Percentiles rank a stretch among this genome's conserved stretches.
Conservation (phyloP, 1,284 basidiomycete species). For the Ceraceosorus guamensis region DNA sequence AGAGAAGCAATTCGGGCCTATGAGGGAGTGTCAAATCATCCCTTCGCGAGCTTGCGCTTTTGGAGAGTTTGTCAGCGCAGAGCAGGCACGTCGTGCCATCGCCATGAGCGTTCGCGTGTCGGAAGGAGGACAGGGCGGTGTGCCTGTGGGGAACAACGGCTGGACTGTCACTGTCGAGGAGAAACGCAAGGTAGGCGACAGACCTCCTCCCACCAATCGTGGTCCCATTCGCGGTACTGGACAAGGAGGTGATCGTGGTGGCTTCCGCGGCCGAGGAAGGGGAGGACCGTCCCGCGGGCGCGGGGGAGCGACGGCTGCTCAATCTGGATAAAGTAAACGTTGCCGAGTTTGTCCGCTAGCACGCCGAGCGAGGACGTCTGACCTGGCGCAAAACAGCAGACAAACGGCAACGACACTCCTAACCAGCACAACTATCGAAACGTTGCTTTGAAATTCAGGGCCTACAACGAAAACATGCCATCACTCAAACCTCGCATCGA, state of each 20-base stretch:
- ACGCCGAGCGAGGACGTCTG: too few species aligned
- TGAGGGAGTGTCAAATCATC: conserved; percentile 83
- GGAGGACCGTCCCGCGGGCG: too few species aligned
- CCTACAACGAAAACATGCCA: too few species aligned
- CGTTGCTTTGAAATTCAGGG: too few species aligned
- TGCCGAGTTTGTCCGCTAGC: too few species aligned
- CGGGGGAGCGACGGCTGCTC: too few species aligned
- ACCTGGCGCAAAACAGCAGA: too few species aligned
- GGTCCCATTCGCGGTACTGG: conserved; percentile 47
- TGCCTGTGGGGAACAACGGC: conserved; percentile 60
- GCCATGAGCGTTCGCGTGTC: conserved; percentile 59
- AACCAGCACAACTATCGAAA: too few species aligned
- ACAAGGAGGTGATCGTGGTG: conserved; percentile 17
- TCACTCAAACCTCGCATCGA: too few species aligned
- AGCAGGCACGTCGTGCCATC: conserved; percentile 77
- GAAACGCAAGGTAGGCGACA: conserved; percentile 75
- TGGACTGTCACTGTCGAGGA: conserved; percentile 73
- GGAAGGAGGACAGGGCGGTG: conserved; percentile 80
- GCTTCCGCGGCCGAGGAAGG: conserved; percentile 6
- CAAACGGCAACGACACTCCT: too few species aligned
- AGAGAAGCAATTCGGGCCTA: conserved; percentile 66
- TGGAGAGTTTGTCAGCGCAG: conserved; percentile 74
- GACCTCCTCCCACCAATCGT: conserved; percentile 53
- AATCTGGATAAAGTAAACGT: too few species aligned
- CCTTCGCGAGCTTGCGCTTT: conserved; percentile 85